phyloP scores from a whole-genome alignment of 1,284 basidiomycete genomes.

The Irpex sp. region DNA sequence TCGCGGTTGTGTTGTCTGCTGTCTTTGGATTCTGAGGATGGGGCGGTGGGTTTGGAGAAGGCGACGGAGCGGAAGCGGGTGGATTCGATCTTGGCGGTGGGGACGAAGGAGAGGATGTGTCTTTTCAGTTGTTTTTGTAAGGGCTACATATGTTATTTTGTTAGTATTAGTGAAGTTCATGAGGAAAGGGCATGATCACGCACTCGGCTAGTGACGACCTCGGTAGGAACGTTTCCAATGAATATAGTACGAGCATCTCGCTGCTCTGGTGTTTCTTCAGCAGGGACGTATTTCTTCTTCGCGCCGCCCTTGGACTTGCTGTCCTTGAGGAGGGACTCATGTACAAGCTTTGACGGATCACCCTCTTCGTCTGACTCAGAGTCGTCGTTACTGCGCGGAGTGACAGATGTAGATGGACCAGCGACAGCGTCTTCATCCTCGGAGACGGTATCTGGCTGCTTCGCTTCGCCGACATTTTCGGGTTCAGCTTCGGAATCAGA shows the following conservation, averaged over 20 bases:
- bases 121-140: conserved; percentile 63
- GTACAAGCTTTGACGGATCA: conserved; percentile 37
- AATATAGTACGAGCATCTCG: conserved; percentile 85
- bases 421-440: conserved; percentile 3
- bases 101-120: conserved; percentile 66
- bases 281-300: conserved; percentile 45
- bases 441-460: background rate
- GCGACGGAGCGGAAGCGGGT: conserved; percentile 86
- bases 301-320: conserved; percentile 15
- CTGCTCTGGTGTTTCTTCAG: conserved; percentile 62
- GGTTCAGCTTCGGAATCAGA: conserved; percentile 9
- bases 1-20: conserved; percentile 48
- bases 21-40: conserved; percentile 38
- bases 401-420: background rate
- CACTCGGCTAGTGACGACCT: conserved; percentile 74
- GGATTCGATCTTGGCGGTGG: conserved; percentile 78
- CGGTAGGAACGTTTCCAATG: conserved; percentile 84
- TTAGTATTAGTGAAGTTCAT: conserved; percentile 3
- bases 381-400: background rate
- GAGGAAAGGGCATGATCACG: conserved; percentile 11
- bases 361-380: conserved; percentile 29
- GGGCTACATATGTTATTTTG: conserved; percentile 31
- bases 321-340: conserved; percentile 32
- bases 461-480: conserved; percentile 9
- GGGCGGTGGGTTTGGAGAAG: conserved; percentile 73